phyloP scores from a whole-genome alignment of 139 green algal species.

The Micractinium conductrix region DNA sequence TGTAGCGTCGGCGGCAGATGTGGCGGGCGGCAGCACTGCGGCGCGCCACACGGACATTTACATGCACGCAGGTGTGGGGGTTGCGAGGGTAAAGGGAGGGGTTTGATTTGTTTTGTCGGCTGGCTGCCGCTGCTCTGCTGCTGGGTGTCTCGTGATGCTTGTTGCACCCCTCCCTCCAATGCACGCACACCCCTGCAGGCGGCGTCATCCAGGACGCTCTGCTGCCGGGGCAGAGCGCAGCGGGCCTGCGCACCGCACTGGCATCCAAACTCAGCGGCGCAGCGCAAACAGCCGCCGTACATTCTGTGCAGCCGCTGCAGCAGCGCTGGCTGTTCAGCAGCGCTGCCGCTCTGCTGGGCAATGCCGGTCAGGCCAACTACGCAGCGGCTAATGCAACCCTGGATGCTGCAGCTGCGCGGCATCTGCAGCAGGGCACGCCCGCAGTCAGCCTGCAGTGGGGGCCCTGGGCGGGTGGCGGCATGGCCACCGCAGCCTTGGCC shows the following conservation, averaged over 20 bases:
- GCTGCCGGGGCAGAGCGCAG: constrained; percentile 57
- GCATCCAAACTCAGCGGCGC: constrained; percentile 54
- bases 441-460: constrained; percentile 80
- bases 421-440: neutral
- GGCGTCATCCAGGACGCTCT: constrained; percentile 78
- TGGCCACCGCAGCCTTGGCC: constrained; percentile 67
- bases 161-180: too few relatives aligned
- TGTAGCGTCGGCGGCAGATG: constrained; percentile 21
- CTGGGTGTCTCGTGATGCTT: too few relatives aligned
- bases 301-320: constrained; percentile 43
- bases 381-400: constrained; percentile 79
- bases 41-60: neutral
- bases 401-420: constrained; percentile 38
- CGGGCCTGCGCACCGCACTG: constrained; percentile 40
- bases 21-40: neutral
- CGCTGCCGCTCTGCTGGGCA: constrained; percentile 79
- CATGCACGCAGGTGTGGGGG: neutral
- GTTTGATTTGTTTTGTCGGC: too few relatives aligned
- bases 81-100: too few relatives aligned
- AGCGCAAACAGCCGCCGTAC: neutral
- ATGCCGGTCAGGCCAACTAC: constrained; percentile 83
- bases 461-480: constrained; percentile 85
- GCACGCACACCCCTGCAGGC: constrained; percentile 74
- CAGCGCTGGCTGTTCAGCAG: constrained; percentile 78
- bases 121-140: too few relatives aligned